Base-by-base conservation (phyloP, 257 asterid species). In the Cruciata laevipes region DNA sequence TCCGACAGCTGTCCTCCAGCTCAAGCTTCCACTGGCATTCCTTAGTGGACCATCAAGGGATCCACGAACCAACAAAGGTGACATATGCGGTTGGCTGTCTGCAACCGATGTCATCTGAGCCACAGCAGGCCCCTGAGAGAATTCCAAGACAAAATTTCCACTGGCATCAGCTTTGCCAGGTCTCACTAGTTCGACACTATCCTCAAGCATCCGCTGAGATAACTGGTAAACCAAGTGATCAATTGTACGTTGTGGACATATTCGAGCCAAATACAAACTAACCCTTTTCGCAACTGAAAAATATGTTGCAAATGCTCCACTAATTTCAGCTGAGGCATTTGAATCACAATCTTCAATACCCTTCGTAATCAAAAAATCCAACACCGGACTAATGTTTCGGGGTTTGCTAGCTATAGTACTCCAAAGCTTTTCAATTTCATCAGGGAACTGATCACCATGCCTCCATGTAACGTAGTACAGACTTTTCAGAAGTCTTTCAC, bases 261-360 rank as follows among this genome's bases (percentile, higher is more conserved):
- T 94, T 66, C 99, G 90, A 72, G 99, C 99, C 73, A 94, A 77
- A 82, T 94, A 94, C 68, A 94, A 83, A 79, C 99, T 82, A 65
- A 94, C 96, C 82, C 99, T 82, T 71, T 94, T 94, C 53, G 99
- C 99, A 73, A 94, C 99, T 2, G 99, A 94, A 79, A 90, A 94
- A 71, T 94, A 94, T 23, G 99, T 94, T 65, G 99, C 99, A 73
- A 94, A 94, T 21, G 97, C 99, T 69, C 99, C 99, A 80, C 96
- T 94, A 80, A 94, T 94, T 83, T 94, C 99, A 32, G 99, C 95
- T 47, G 99, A 90, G 20, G 99, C 93, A 70, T 84, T 94, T 27
- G 99, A 94, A 85, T 94, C 99, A 65, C 99, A 94, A 83, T 94
- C 99, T 78, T 94, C 99, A 27, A 94, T 94, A 65, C 99, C 96